A percentile compares a stretch with the other conserved stretches of the same genome.
phyloP scores from a whole-genome alignment of 2,329 filamentous ascomycete genomes.

The Orbilia ellipsospora region DNA sequence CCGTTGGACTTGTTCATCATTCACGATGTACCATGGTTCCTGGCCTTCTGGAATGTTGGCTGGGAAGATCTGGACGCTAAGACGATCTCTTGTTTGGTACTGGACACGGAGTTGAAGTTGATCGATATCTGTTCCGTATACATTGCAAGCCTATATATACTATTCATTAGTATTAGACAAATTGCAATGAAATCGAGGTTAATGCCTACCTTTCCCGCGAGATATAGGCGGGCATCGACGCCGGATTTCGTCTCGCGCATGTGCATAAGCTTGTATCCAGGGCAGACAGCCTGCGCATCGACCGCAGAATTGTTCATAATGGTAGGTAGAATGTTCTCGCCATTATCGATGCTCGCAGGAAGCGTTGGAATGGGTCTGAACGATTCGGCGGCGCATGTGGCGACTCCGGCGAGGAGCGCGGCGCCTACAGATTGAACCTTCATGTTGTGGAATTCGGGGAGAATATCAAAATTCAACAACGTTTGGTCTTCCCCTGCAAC shows the following conservation, averaged over 20 bases:
- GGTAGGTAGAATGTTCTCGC: conserved; percentile 33
- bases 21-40: conserved; percentile 74
- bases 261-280: conserved; percentile 28
- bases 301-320: conserved; percentile 31
- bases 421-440: conserved; percentile 24
- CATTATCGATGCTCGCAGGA: conserved; percentile 18
- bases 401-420: conserved; percentile 25
- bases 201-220: conserved; percentile 55
- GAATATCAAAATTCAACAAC: conserved; percentile 22
- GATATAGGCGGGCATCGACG: conserved; percentile 34
- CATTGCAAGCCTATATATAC: conserved; percentile 70
- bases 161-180: neutral
- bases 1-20: conserved; percentile 72
- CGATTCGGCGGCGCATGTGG: conserved; percentile 21
- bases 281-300: conserved; percentile 26
- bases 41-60: conserved; percentile 72
- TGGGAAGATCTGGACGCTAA: conserved; percentile 78
- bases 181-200: neutral
- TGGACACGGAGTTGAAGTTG: conserved; percentile 74
- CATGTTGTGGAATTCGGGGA: conserved; percentile 26
- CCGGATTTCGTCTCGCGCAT: conserved; percentile 19
- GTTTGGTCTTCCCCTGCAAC: conserved; percentile 20
- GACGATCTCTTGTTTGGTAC: conserved; percentile 73
- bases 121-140: conserved; percentile 80
- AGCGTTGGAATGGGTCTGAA: conserved; percentile 33